Conservation (phyloP, 1,284 basidiomycete genomes). For the Trichosporon sp. region DNA sequence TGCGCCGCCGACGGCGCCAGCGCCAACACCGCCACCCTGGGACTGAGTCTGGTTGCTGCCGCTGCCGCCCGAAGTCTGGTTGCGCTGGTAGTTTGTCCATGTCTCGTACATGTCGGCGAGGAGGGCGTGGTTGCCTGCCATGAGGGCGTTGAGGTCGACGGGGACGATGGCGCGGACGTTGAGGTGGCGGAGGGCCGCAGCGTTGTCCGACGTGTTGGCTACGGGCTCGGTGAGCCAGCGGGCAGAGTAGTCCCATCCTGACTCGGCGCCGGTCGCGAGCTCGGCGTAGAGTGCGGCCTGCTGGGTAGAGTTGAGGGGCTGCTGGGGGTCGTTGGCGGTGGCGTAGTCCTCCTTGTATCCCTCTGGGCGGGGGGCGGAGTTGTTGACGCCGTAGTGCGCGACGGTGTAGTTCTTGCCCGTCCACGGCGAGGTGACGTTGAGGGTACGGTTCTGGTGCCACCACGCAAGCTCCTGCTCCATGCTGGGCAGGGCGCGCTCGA, state of each 20-base stretch:
- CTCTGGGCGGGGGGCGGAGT: constrained; percentile 83
- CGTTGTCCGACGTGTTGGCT: constrained; percentile 48
- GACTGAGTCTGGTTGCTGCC: neutral
- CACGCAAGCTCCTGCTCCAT: constrained; percentile 67
- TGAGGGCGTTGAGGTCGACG: constrained; percentile 75
- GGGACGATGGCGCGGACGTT: constrained; percentile 67
- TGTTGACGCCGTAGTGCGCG: constrained; percentile 66
- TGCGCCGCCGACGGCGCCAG: neutral
- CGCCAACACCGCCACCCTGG: neutral
- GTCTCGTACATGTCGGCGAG: constrained; percentile 58
- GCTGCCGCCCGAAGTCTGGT: neutral
- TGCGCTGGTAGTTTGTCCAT: constrained; percentile 9
- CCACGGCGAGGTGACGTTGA: constrained; percentile 67
- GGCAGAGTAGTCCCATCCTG: constrained; percentile 52
- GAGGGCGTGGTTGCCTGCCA: constrained; percentile 54
- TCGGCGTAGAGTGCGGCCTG: constrained; percentile 73
- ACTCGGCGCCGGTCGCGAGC: constrained; percentile 80
- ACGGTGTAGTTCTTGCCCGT: constrained; percentile 60
- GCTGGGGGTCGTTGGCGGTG: constrained; percentile 61
- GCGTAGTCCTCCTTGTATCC: constrained; percentile 61
- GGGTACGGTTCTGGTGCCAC: constrained; percentile 72
- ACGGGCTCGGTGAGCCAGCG: constrained; percentile 54
- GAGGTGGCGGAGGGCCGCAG: constrained; percentile 61
- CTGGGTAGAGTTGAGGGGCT: constrained; percentile 58
- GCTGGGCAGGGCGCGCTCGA: constrained; percentile 60